A percentile compares a stretch with the other conserved stretches of the same genome.
Evolutionary conservation across 768 basidiomycete genomes (phyloP).

Genomic region (Amanita polypyramis): DNA sequence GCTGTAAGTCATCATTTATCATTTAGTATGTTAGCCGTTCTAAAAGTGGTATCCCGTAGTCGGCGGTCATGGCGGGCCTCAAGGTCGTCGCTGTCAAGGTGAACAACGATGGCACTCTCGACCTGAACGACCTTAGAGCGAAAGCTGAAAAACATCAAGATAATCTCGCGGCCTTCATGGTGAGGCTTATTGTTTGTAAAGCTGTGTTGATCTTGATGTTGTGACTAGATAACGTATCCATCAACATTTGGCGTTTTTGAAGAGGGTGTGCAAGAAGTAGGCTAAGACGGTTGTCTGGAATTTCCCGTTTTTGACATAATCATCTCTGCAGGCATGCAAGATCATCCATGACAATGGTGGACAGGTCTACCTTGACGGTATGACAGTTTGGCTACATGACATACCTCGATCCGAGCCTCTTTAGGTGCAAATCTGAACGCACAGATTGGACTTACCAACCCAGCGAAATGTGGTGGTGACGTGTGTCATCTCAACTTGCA

Average conservation of each 20-base stretch:
- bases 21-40: not conserved
- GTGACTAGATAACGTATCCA: constrained; percentile 81
- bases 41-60: constrained; percentile 35
- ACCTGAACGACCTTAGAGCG: constrained; percentile 70
- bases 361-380: constrained; percentile 93
- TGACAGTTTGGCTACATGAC: constrained; percentile 5
- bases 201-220: not conserved
- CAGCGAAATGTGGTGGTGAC: constrained; percentile 92
- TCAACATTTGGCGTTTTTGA: constrained; percentile 99
- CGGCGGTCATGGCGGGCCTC: constrained; percentile 93
- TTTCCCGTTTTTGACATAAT: not conserved
- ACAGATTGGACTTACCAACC: constrained; percentile 87
- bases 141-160: constrained; percentile 92
- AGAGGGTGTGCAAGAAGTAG: constrained; percentile 68
- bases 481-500: constrained; percentile 98
- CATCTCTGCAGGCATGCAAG: constrained; percentile 57
- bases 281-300: constrained; percentile 8
- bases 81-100: constrained; percentile 96
- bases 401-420: not conserved
- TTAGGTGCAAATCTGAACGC: constrained; percentile 87
- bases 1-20: constrained; percentile 47
- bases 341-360: constrained; percentile 94
- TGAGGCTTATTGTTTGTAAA: constrained; percentile 14
- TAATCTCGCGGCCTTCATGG: constrained; percentile 94
- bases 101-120: constrained; percentile 76